Evolutionary conservation across 2,329 filamentous ascomycete species (phyloP).

Genomic region (Fonsecaea monophora): DNA sequence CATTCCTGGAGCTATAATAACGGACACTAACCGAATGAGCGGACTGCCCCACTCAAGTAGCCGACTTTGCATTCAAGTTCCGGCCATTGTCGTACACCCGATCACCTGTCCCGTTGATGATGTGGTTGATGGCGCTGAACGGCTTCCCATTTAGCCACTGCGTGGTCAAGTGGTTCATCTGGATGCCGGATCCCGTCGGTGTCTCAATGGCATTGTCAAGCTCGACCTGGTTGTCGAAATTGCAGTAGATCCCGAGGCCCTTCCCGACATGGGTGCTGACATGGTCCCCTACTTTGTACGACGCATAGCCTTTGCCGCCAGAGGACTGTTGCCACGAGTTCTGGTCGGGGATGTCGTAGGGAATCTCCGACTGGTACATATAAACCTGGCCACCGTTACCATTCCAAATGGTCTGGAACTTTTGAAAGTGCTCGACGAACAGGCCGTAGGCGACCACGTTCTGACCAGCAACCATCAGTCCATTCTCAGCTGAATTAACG

Average conservation of each 20-base stretch:
- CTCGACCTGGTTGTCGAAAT: slow-evolving; percentile 4
- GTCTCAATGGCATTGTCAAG: slow-evolving; percentile 2
- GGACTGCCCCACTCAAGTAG: background rate
- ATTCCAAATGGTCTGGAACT: background rate
- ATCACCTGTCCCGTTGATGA: slow-evolving; percentile 1
- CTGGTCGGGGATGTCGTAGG: background rate
- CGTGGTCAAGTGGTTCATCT: background rate
- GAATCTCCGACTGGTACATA: slow-evolving; percentile 5
- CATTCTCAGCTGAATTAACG: background rate
- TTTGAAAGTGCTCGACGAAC: slow-evolving; percentile 2
- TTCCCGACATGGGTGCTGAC: background rate
- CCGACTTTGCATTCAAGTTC: slow-evolving; percentile 1
- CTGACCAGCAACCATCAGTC: background rate
- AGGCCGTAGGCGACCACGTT: slow-evolving; percentile 2
- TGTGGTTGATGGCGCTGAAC: slow-evolving; percentile 3
- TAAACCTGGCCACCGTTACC: background rate
- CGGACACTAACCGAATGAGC: too few relatives aligned
- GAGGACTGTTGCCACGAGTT: background rate
- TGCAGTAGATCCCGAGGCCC: slow-evolving; percentile 3
- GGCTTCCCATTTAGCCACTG: slow-evolving; percentile 5
- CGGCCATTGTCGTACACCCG: slow-evolving; percentile 3
- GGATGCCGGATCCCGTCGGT: background rate
- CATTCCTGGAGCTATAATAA: too few relatives aligned
- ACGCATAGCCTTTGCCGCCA: background rate
- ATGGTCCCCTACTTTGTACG: background rate